Base-by-base conservation (phyloP, 768 basidiomycete genomes). In the Trametes villosa region DNA sequence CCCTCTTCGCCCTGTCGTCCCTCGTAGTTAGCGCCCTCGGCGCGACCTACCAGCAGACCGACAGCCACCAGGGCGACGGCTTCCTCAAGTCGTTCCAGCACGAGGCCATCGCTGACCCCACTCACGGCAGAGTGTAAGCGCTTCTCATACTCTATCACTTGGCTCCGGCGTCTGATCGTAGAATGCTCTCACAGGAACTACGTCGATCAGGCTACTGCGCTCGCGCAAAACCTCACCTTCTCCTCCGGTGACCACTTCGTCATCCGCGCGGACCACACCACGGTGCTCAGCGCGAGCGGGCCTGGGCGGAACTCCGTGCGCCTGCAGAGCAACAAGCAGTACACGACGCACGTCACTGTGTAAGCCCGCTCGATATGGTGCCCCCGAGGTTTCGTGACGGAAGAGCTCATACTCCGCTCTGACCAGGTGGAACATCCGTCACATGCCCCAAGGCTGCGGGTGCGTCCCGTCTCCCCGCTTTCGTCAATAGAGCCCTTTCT, bases 61-160 rank as follows among this genome's bases (percentile, higher is more conserved):
- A 81, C 54, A 84, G 77, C 57, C 74, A 79, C 67, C 66, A 73
- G 11, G 81, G 84, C 18, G 62, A 65, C 60, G 77, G 74, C 20
- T 87, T 89, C 65, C 76, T 83, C 57, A 71, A 74, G n/a, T 70
- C 76, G 11, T 89, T 89, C 66, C 62, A 68, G 4, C 79, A 78
- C 65, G 67, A 84, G 65, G 75, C 76, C 20, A 80, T 83, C 40
- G 17, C 81, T 1, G 88, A 89, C 66, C 87, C 87, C 4, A 88
- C 87, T 8, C 77, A 86, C 62, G 87, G 87, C 29, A 78, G 86
- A 53, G 88, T 90, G 87, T 87, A 71, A 66, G 83, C 31, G n/a
- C n/a, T 18, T 47, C 15, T 46, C 42, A 15, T 34, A 47, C 36
- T 18, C 24, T 42, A 31, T 44, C 29, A 20, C 13, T 33, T 41